A percentile compares a stretch with the other conserved stretches of the same genome.
These are phyloP conservation scores for Phytophthora ohioensis DNA, from an alignment of 352 stramenopile species.

Conservation along the genomic window DNA sequence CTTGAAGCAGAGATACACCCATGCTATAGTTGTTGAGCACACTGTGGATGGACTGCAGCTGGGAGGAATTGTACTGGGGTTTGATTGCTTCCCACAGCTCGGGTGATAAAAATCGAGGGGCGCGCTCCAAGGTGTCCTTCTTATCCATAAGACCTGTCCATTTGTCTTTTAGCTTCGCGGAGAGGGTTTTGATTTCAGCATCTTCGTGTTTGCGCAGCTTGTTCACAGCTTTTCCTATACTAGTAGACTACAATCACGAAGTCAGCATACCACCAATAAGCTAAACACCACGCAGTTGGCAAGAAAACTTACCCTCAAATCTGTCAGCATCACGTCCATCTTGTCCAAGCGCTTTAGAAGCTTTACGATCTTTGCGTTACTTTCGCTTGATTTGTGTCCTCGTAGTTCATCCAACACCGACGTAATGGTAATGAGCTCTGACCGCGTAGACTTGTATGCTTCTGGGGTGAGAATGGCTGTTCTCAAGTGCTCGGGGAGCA, in stretches of 20 bases:
- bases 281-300: not conserved
- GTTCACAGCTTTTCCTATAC: conserved; percentile 87
- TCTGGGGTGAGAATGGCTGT: conserved; percentile 84
- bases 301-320: conserved; percentile 65
- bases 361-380: conserved; percentile 58
- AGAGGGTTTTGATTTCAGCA: conserved; percentile 50
- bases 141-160: conserved; percentile 83
- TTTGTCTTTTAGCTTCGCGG: conserved; percentile 74
- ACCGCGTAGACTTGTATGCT: conserved; percentile 83
- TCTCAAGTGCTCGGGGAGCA: conserved; percentile 83
- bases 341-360: conserved; percentile 72
- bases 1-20: conserved; percentile 93
- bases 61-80: conserved; percentile 85
- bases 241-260: conserved; percentile 62
- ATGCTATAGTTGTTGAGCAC: conserved; percentile 89
- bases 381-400: conserved; percentile 31
- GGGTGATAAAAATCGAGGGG: conserved; percentile 67
- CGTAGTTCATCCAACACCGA: conserved; percentile 69
- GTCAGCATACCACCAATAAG: conserved; percentile 17
- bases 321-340: conserved; percentile 81
- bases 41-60: conserved; percentile 89
- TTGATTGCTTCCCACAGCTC: conserved; percentile 83
- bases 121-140: conserved; percentile 61
- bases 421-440: conserved; percentile 73
- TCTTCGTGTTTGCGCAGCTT: conserved; percentile 85